Percentiles rank a stretch among this genome's conserved stretches.
phyloP scores from a whole-genome alignment of 345 rosid species.

The Physaria fendleri region DNA sequence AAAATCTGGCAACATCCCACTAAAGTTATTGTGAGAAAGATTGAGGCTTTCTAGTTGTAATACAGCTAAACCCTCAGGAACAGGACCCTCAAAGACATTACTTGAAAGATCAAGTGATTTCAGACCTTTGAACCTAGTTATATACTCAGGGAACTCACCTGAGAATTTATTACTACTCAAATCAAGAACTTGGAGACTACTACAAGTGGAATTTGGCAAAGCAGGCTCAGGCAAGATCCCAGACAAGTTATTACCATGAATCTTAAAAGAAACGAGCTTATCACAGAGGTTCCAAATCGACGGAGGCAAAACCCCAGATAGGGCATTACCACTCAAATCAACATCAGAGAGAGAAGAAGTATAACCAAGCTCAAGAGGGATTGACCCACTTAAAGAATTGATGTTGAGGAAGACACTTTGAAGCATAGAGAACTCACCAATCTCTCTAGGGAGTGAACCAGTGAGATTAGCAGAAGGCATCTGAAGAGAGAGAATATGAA shows the following conservation, averaged over 20 bases:
- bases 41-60: slow-evolving; percentile 60
- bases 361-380: slow-evolving; percentile 95
- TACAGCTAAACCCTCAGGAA: slow-evolving; percentile 52
- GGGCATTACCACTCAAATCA: slow-evolving; percentile 60
- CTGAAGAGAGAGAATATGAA: slow-evolving; percentile 60
- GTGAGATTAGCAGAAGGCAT: slow-evolving; percentile 96
- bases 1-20: slow-evolving; percentile 70
- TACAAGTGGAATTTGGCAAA: slow-evolving; percentile 70
- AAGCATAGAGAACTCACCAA: slow-evolving; percentile 86
- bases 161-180: slow-evolving; percentile 72
- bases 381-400: slow-evolving; percentile 65
- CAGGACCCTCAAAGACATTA: slow-evolving; percentile 59
- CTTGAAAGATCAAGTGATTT: slow-evolving; percentile 79
- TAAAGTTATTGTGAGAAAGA: slow-evolving; percentile 86
- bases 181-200: slow-evolving; percentile 64
- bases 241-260: slow-evolving; percentile 61
- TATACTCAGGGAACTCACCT: slow-evolving; percentile 71
- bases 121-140: slow-evolving; percentile 51
- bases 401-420: slow-evolving; percentile 69
- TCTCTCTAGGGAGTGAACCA: slow-evolving; percentile 85
- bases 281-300: slow-evolving; percentile 95
- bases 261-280: slow-evolving; percentile 50
- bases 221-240: slow-evolving; percentile 79
- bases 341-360: slow-evolving; percentile 69
- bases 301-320: slow-evolving; percentile 68